These are phyloP conservation scores for Rhododendron griersonianum DNA, from an alignment of 148 eudicot genomes.

Conservation along the genomic window DNA sequence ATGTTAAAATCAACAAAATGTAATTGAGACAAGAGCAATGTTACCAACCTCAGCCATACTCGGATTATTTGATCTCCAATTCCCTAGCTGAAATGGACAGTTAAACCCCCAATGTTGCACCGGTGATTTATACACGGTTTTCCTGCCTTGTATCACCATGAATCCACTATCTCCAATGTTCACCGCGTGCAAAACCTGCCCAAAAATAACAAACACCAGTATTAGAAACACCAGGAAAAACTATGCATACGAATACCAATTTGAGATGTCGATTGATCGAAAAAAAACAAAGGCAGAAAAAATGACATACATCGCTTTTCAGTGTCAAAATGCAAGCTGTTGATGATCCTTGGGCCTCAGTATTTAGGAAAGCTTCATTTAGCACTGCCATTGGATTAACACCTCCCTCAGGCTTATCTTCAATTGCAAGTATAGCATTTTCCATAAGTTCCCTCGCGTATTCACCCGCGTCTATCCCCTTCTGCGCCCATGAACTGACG, in stretches of 20 bases:
- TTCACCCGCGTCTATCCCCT: conserved; percentile 9
- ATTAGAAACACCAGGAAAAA: not conserved
- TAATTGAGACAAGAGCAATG: not conserved
- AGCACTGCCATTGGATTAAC: not conserved
- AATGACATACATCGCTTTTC: not conserved
- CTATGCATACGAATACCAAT: not conserved
- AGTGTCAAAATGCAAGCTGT: conserved; percentile 13
- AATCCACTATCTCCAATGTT: conserved; percentile 19
- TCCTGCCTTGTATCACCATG: not conserved
- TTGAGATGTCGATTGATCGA: not conserved
- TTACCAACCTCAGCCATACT: not conserved
- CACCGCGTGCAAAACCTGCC: not conserved
- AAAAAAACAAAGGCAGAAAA: not conserved
- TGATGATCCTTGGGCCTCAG: conserved; percentile 13
- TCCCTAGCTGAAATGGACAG: conserved; percentile 9
- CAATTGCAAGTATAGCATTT: no score
- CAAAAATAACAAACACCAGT: not conserved
- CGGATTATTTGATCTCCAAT: not conserved
- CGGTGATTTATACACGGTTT: not conserved
- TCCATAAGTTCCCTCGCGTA: not conserved
- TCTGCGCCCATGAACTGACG: conserved; percentile 11
- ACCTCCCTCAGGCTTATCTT: no score
- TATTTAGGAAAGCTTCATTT: not conserved
- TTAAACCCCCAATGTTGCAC: conserved; percentile 6
- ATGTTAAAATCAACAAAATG: not conserved